Percentiles rank a stretch among this genome's conserved stretches.
Conservation (phyloP, 805 yeast species). For the Kockiozyma suomiensis region DNA sequence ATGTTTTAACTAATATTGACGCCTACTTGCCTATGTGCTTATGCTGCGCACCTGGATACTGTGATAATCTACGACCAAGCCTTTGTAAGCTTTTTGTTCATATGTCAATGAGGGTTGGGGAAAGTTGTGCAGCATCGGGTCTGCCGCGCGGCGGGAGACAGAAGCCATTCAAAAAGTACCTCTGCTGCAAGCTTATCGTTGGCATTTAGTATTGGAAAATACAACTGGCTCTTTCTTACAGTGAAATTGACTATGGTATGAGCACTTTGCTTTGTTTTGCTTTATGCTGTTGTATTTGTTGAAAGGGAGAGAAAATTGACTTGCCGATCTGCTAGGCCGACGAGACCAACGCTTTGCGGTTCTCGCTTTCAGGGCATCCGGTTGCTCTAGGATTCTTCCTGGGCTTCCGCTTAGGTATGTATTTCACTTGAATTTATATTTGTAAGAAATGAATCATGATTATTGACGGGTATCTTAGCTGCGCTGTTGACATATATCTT, state of each 20-base stretch:
- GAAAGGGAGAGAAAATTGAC: not conserved
- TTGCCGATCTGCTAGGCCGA: conserved; percentile 21
- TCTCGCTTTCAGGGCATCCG: conserved; percentile 68
- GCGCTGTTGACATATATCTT: conserved; percentile 69
- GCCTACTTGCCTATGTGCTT: too few species aligned
- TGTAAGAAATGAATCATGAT: too few species aligned
- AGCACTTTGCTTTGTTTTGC: not conserved
- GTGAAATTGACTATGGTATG: not conserved
- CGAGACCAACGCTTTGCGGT: conserved; percentile 20
- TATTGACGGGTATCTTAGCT: conserved; percentile 35
- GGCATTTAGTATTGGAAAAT: not conserved
- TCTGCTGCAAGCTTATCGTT: not conserved
- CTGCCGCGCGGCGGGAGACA: not conserved
- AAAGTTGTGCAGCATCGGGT: not conserved
- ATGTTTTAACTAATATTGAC: too few species aligned
- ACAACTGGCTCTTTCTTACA: not conserved
- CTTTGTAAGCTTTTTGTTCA: too few species aligned
- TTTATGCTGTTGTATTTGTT: too few species aligned
- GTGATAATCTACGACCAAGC: too few species aligned
- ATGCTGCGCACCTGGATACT: too few species aligned
- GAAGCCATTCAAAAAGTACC: not conserved
- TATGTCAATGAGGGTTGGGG: not conserved
- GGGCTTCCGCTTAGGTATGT: conserved; percentile 56
- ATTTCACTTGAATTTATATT: not conserved
- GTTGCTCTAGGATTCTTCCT: conserved; percentile 70